Evolutionary conservation across 169 alveolate genomes (phyloP).

Genomic region (Eimeria sp.): DNA sequence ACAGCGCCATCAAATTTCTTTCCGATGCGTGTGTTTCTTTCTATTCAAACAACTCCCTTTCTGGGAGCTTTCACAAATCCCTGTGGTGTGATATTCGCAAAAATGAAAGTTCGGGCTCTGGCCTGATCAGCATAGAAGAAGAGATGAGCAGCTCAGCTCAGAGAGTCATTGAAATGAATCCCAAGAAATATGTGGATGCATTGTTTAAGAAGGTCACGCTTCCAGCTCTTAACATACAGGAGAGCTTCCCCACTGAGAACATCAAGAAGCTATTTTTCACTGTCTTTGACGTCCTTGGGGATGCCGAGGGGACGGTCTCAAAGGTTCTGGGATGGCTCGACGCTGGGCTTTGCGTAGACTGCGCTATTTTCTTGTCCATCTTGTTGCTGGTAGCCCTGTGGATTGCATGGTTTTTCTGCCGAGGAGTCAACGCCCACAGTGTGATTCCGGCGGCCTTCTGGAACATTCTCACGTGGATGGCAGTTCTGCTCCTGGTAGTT

Average conservation of each 20-base stretch:
- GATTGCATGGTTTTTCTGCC: constrained; percentile 34
- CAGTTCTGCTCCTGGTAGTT: constrained; percentile 15
- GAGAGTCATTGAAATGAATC: not conserved
- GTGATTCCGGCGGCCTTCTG: constrained; percentile 21
- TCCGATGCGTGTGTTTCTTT: constrained; percentile 4
- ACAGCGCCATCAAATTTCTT: not conserved
- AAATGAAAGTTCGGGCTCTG: not conserved
- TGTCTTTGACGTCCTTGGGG: constrained; percentile 3
- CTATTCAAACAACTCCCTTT: constrained; percentile 25
- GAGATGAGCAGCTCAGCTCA: constrained; percentile 51
- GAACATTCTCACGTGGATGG: constrained; percentile 31
- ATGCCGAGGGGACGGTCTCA: constrained; percentile 12
- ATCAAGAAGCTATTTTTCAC: constrained; percentile 15
- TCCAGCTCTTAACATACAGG: constrained; percentile 27
- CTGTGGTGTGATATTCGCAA: constrained; percentile 27
- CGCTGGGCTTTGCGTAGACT: constrained; percentile 17
- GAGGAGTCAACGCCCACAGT: constrained; percentile 9
- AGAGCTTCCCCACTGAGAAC: constrained; percentile 12
- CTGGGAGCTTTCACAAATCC: constrained; percentile 55
- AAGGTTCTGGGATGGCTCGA: constrained; percentile 45
- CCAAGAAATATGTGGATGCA: constrained; percentile 16
- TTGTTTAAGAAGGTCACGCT: constrained; percentile 5
- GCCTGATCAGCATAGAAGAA: not conserved
- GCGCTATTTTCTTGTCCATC: constrained; percentile 27
- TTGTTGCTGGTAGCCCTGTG: constrained; percentile 34